A percentile compares a stretch with the other conserved stretches of the same genome.
These are phyloP conservation scores for Microsporum ferrugineum DNA, from an alignment of 2,329 filamentous ascomycete genomes.

Conservation along the genomic window DNA sequence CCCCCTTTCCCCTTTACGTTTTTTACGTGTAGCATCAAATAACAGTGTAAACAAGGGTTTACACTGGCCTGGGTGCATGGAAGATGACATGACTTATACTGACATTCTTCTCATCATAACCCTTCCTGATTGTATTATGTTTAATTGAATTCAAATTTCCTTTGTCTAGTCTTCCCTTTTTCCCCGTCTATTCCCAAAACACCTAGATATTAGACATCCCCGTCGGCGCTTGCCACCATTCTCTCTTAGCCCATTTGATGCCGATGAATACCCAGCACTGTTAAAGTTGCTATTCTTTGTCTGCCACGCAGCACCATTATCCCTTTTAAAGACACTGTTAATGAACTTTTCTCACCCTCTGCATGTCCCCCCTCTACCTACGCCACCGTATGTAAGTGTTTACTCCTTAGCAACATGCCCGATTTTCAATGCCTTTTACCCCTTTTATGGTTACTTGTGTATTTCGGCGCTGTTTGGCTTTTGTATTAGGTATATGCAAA, in stretches of 20 bases:
- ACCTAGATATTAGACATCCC: neutral
- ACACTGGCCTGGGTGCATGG: neutral
- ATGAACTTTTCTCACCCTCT: neutral
- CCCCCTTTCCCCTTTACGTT: neutral
- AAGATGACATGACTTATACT: neutral
- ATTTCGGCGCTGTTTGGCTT: neutral
- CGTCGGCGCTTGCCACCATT: neutral
- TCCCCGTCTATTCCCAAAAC: neutral
- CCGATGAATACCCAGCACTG: neutral
- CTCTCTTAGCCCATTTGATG: neutral
- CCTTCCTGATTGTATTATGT: neutral
- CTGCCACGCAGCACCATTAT: neutral
- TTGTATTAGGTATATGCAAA: neutral
- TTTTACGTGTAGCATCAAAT: neutral
- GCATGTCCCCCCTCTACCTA: neutral
- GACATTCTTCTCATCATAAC: neutral
- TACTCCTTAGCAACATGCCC: neutral
- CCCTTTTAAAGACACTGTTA: neutral
- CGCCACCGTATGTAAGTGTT: neutral
- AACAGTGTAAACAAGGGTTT: neutral
- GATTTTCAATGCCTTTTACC: neutral
- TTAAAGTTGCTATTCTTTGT: neutral
- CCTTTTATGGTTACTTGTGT: neutral
- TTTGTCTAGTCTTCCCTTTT: neutral
- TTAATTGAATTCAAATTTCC: neutral